These are phyloP conservation scores for Rubroboletus pulcherrimus DNA, from an alignment of 768 basidiomycete genomes.

Conservation along the genomic window DNA sequence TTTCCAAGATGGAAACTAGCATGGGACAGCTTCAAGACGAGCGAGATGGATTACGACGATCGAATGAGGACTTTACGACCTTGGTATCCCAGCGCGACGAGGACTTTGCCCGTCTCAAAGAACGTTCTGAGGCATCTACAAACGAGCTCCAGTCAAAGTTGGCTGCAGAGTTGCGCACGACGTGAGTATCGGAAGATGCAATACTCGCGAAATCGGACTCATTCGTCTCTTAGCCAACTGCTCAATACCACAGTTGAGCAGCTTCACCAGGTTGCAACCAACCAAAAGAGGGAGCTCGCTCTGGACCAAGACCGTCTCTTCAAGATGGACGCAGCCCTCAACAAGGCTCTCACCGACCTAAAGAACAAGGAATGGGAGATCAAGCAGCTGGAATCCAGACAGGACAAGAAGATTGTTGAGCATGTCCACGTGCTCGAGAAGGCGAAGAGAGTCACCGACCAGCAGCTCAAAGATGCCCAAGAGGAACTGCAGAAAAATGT, in stretches of 20 bases:
- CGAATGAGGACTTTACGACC: conserved; percentile 66
- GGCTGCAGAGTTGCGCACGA: conserved; percentile 55
- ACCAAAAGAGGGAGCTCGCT: conserved; percentile 66
- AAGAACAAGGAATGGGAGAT: conserved; percentile 83
- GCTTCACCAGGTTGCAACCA: conserved; percentile 61
- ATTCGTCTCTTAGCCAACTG: conserved; percentile 47
- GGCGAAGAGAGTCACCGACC: conserved; percentile 91
- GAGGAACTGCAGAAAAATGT: conserved; percentile 70
- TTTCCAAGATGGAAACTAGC: conserved; percentile 55
- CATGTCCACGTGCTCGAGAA: conserved; percentile 96
- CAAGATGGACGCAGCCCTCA: conserved; percentile 76
- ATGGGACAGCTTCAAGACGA: conserved; percentile 56
- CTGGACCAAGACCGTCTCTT: conserved; percentile 63
- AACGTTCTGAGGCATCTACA: conserved; percentile 61
- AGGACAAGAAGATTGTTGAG: conserved; percentile 98
- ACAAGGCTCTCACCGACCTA: conserved; percentile 75
- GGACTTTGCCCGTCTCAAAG: conserved; percentile 68
- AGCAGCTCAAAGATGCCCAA: conserved; percentile 80
- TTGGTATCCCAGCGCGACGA: conserved; percentile 74
- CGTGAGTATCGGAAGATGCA: conserved; percentile 41
- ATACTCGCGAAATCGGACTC: not conserved
- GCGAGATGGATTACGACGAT: conserved; percentile 58
- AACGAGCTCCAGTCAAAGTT: conserved; percentile 73
- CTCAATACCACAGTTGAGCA: conserved; percentile 55
- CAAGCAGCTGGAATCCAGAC: conserved; percentile 77